phyloP scores from a whole-genome alignment of 202 grass and related monocot genomes.

The Zoysia matrella region DNA sequence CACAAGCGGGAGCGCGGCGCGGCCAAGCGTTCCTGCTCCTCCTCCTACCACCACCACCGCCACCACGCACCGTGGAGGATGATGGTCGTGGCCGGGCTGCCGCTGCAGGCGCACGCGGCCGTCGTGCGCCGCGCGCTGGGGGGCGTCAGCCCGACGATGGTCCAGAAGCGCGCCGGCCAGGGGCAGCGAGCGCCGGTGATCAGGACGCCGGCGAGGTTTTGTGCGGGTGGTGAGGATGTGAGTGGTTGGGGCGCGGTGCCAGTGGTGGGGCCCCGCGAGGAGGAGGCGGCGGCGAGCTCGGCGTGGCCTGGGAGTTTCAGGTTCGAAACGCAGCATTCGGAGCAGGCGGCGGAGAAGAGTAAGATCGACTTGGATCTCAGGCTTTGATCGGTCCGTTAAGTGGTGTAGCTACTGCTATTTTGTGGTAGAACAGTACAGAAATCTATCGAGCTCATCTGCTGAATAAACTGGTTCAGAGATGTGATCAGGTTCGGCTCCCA shows the following conservation, averaged over 20 bases:
- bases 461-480: constrained; percentile 56
- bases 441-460: constrained; percentile 43
- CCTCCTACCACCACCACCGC: background rate
- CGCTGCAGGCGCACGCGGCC: constrained; percentile 71
- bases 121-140: constrained; percentile 57
- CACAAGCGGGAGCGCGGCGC: constrained; percentile 84
- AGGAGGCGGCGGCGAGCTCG: constrained; percentile 28
- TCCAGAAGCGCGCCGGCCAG: constrained; percentile 50
- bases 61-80: constrained; percentile 31
- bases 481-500: constrained; percentile 40
- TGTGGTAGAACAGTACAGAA: constrained; percentile 31
- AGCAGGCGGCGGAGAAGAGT: constrained; percentile 59
- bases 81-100: constrained; percentile 62
- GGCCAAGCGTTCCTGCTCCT: constrained; percentile 61
- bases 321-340: constrained; percentile 45
- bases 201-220: constrained; percentile 50
- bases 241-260: too few relatives aligned
- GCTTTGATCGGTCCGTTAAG: constrained; percentile 48
- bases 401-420: constrained; percentile 13
- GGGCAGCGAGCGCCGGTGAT: constrained; percentile 11
- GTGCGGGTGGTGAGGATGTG: constrained; percentile 25
- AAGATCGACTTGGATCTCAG: constrained; percentile 86
- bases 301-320: constrained; percentile 85
- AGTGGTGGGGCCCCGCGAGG: constrained; percentile 31
- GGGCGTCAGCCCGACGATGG: constrained; percentile 45